phyloP scores from a whole-genome alignment of 371 early-diverging fungal genomes.

The Synchytrium microbalum region DNA sequence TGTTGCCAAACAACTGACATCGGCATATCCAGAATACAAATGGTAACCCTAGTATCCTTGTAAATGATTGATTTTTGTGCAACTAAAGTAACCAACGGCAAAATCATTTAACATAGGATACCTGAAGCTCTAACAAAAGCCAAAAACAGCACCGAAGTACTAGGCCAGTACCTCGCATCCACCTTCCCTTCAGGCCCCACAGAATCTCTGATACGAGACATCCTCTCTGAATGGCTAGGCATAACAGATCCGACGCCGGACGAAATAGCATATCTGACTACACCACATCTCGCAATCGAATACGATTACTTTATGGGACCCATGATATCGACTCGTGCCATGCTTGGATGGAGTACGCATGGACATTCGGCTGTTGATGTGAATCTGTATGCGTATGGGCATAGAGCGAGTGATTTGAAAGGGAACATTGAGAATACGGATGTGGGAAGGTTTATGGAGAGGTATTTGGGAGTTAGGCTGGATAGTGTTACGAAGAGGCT shows the following conservation, averaged over 20 bases:
- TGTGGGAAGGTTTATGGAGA: slow-evolving; percentile 66
- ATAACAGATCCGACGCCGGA: slow-evolving; percentile 55
- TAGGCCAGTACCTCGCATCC: slow-evolving; percentile 10
- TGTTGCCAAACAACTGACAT: slow-evolving; percentile 5
- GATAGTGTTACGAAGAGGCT: slow-evolving; percentile 49
- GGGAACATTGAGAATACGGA: slow-evolving; percentile 82
- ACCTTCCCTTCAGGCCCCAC: slow-evolving; percentile 7
- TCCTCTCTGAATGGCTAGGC: slow-evolving; percentile 55
- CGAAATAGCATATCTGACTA: slow-evolving; percentile 48
- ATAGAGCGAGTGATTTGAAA: slow-evolving; percentile 45
- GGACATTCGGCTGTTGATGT: slow-evolving; percentile 34
- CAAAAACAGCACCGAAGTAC: slow-evolving; percentile 19
- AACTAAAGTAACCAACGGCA: too few relatives aligned
- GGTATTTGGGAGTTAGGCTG: slow-evolving; percentile 57
- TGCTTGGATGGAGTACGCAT: slow-evolving; percentile 79
- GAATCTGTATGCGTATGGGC: slow-evolving; percentile 37
- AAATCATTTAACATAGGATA: slow-evolving; percentile 10
- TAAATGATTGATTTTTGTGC: slow-evolving; percentile 1
- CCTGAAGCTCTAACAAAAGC: slow-evolving; percentile 66
- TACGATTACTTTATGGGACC: slow-evolving; percentile 53
- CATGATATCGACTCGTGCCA: slow-evolving; percentile 63
- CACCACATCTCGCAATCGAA: not conserved
- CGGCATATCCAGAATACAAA: slow-evolving; percentile 66
- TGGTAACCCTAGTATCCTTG: too few relatives aligned
- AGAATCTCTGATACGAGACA: slow-evolving; percentile 21